Evolutionary conservation across 2,329 filamentous ascomycete genomes (phyloP), one percentile per base, ranked within the genome.

Genomic region (Cercospora sp.): DNA sequence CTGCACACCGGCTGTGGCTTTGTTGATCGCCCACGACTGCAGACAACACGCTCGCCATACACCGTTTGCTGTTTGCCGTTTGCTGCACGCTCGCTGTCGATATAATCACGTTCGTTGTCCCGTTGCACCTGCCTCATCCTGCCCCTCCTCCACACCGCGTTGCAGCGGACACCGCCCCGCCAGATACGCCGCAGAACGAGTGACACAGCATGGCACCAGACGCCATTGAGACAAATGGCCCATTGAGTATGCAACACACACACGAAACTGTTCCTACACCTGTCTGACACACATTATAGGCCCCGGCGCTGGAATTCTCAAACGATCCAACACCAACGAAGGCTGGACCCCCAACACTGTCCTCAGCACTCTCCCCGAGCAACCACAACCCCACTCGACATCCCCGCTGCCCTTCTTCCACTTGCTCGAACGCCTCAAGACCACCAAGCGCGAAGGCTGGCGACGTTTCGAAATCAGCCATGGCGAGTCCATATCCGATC

Each of bases 391-490:
- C 26, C 84, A 87, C 65, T 86, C 91, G 7, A 80, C 84, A 68
- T 95, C 93, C 0, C 94, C 94, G 0, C 79, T 98, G 10, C 88
- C 93, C 36, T 98, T 97, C 84, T 97, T 99, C 81, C 95, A 99
- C 83, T 85, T 97, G 69, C 88, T 99, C 71, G 92, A 97, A 80
- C 91, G 92, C 60, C 87, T 99, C 66, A 99, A 99, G 87, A 97
- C 94, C 7, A 97, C 92, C 69, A 96, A 97, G 80, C 91, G 95
- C 69, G 95, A 97, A 81, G 95, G 95, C 72, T 99, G 95, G 95
- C 88, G 91, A 65, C 88, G 95, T 42, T 97, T 97, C 78, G 89
- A 89, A 45, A 93, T 99, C 72, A 73, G 79, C 66, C 72, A 81
- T 67, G 91, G 92, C 78, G 95, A 99, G 81, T 97, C 93, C 1